Base-by-base conservation (phyloP, 306 rosid species). In the Astragalus glycyphyllos region DNA sequence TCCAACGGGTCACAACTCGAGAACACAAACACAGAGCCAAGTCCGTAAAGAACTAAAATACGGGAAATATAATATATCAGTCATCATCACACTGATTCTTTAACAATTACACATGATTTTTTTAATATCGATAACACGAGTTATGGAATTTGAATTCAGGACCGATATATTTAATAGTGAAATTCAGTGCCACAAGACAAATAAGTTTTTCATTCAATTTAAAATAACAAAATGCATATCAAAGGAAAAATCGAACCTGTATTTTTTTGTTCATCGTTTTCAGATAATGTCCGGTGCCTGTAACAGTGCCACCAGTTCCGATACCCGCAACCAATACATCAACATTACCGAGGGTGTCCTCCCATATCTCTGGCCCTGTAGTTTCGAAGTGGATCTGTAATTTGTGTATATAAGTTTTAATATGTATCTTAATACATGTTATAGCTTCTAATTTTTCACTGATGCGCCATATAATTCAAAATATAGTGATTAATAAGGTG, bases 331-430 rank as follows among this genome's bases (percentile, higher is more conserved):
- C 94, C 65, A 90, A 82, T 51, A 89, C 76, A 77, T 94, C 98
- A 79, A 88, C 81, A 61, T 67, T 87, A 51, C 98, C 97, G 85
- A 93, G 53, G 69, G 98, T 93, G 75, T 93, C 98, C 86, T 90
- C 97, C 98, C 98, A 93, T 84, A 93, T 93, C 81, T 93, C 98
- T 63, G 98, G 98, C 59, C 97, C 98, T 56, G 98, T 93, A 69
- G 97, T 87, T 84, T 90, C 95, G 73, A 88, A 93, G 88, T 94
- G 98, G 68, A 90, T 86, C 97, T 90, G 98, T 77, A 84, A 84
- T 81, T 86, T 77, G 65, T 41, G 68, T 60, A 82, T 80, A 69
- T 75, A 71, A 65, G 70, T 61, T 65, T 68, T 61, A 79, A 79
- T 61, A 72, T 13, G 75, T 9, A 68, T 57, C 68, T 69, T 70